Percentiles rank a stretch among this genome's conserved stretches.
These are phyloP conservation scores for Collybia nuda DNA, from an alignment of 768 basidiomycete genomes.

Conservation along the genomic window DNA sequence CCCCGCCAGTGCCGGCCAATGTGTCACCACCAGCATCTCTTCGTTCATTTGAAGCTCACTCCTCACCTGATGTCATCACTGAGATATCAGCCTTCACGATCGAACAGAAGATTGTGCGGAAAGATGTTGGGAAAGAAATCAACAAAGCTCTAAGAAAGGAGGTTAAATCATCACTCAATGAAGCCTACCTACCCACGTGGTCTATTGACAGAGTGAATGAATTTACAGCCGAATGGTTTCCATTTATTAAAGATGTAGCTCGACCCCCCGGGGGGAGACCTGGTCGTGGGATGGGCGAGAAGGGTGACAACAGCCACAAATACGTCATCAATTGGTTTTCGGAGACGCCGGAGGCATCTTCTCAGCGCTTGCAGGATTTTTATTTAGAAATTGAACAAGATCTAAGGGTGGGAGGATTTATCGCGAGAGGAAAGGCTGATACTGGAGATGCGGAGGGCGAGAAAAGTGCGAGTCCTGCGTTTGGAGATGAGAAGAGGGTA, in stretches of 20 bases:
- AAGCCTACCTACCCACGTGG: slow-evolving; percentile 49
- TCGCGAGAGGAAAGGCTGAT: slow-evolving; percentile 26
- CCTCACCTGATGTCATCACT: slow-evolving; percentile 33
- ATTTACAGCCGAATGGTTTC: slow-evolving; percentile 54
- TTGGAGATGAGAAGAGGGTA: slow-evolving; percentile 28
- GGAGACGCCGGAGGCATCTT: slow-evolving; percentile 51
- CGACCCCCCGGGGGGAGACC: neutral
- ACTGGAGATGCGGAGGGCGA: slow-evolving; percentile 31
- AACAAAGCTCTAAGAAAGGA: slow-evolving; percentile 54
- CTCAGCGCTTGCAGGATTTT: slow-evolving; percentile 67
- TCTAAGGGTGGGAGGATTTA: slow-evolving; percentile 40
- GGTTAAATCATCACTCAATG: slow-evolving; percentile 45
- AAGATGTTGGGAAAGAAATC: slow-evolving; percentile 55
- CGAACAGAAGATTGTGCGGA: slow-evolving; percentile 46
- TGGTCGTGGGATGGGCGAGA: slow-evolving; percentile 14
- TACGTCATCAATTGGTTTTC: slow-evolving; percentile 43
- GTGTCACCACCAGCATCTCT: slow-evolving; percentile 33
- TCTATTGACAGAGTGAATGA: slow-evolving; percentile 57
- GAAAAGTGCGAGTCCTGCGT: slow-evolving; percentile 12
- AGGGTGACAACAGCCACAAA: slow-evolving; percentile 16
- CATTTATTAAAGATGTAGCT: slow-evolving; percentile 43
- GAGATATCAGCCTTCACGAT: slow-evolving; percentile 67
- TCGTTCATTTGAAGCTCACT: slow-evolving; percentile 28
- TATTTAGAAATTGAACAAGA: slow-evolving; percentile 67
- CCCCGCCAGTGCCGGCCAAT: slow-evolving; percentile 27